Percentiles rank a stretch among this genome's conserved stretches.
Evolutionary conservation across 1,139 yeast species (phyloP).

Genomic region (Suhomyces bokatorum): DNA sequence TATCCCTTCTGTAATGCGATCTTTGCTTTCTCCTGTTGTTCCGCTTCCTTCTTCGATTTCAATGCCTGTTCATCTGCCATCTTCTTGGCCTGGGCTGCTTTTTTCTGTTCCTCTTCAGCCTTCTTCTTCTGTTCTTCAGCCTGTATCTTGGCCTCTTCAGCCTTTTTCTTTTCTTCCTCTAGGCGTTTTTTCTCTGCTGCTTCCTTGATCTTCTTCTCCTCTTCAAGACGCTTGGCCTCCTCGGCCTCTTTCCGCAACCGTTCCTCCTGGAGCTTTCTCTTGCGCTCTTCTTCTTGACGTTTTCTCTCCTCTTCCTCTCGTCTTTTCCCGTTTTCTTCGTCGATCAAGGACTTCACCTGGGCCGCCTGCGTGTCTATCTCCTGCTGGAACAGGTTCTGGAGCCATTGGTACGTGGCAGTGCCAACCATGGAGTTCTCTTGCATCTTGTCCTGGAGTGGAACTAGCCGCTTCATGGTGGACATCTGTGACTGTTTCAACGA

Average conservation of each 20-base stretch:
- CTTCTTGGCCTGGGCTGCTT: constrained; percentile 14
- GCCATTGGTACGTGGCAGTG: background rate
- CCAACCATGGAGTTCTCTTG: background rate
- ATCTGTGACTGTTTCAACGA: background rate
- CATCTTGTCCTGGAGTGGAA: background rate
- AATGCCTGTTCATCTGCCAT: constrained; percentile 16
- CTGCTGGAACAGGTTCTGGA: background rate
- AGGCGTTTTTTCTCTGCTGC: constrained; percentile 1
- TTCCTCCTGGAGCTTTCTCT: constrained; percentile 1
- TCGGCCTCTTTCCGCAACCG: constrained; percentile 7
- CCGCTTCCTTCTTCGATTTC: constrained; percentile 19
- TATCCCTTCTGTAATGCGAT: constrained; percentile 17
- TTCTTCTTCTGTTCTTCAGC: constrained; percentile 11
- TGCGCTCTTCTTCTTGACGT: background rate
- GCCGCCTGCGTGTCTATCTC: constrained; percentile 7
- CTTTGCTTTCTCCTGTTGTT: constrained; percentile 12
- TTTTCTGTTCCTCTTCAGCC: constrained; percentile 11
- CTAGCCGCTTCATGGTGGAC: background rate
- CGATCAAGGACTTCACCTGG: constrained; percentile 11
- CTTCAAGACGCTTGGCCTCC: constrained; percentile 1
- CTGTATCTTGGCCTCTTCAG: constrained; percentile 9
- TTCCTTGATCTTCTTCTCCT: constrained; percentile 1
- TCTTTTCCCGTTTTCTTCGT: constrained; percentile 9
- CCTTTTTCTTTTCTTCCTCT: constrained; percentile 4
- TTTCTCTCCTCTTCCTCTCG: constrained; percentile 4